Base-by-base conservation (phyloP, 768 basidiomycete genomes). In the Holtermanniella nyarrowii region DNA sequence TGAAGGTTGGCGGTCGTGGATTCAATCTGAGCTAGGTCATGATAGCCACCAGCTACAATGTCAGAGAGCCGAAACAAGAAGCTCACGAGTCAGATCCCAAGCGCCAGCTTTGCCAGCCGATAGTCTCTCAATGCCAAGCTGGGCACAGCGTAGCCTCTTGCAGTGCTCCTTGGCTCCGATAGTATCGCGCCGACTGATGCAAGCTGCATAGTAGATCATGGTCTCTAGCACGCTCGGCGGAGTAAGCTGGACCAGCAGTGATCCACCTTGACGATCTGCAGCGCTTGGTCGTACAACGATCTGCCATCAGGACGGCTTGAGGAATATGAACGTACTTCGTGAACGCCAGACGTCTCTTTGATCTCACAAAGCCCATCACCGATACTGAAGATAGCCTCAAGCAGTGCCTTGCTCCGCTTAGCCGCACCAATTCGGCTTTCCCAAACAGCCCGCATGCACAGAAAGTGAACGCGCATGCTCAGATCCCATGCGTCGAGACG, bases 401-500 rank as follows among this genome's bases (percentile, higher is more conserved):
- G 42, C 14, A 56, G 24, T 4, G 11, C 26, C 49, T 53, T 62
- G 7, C 52, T 55, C 37, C 25, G 27, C 4, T 13, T 23, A 43
- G 60, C 63, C 21, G 56, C 50, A 4, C 63, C 63, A 20, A 48
- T 47, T 14, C 63, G 56, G 13, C 60, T 61, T 49, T 60, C 57
- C 57, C 55, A 62, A 4, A 65, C 42, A 46, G 47, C 22, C 20
- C 53, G 49, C 23, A 65, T 25, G 7, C 53, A 37, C 10, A 65
- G 37, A 44, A 56, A 60, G 11, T 65, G 63, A 10, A 53, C 24
- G 21, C 24, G 25, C 14, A 57, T 11, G 1, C 44, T 43, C 2
- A 49, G 31, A n/a, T 11, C 11, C 58, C 58, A 59, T 4, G 40
- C 23, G 2, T 55, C 50, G 26, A n/a, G n/a, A n/a, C n/a, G n/a